phyloP scores from a whole-genome alignment of 2,329 filamentous ascomycete genomes.

The Clarireedia monteithiana region DNA sequence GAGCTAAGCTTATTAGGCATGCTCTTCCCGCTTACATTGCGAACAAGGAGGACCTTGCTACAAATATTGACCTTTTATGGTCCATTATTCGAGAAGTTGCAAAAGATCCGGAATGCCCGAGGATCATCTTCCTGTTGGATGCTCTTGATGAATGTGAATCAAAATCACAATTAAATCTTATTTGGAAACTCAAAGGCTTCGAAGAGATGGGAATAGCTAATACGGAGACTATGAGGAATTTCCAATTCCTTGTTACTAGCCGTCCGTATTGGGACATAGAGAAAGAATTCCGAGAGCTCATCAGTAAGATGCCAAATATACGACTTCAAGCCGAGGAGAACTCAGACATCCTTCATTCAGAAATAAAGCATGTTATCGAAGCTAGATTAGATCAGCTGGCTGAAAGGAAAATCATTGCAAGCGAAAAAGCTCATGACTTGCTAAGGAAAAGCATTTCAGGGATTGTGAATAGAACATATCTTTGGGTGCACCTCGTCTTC shows the following conservation, averaged over 20 bases:
- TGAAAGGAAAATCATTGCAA: background rate
- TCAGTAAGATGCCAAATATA: background rate
- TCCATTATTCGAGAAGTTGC: background rate
- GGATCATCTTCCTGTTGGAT: conserved; percentile 6
- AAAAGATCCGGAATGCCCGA: background rate
- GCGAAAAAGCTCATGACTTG: background rate
- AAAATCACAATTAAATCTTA: background rate
- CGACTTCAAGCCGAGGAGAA: conserved; percentile 5
- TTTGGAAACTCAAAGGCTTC: background rate
- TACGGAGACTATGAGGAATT: background rate
- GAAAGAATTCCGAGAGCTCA: background rate
- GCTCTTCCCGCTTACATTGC: background rate
- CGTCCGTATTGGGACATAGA: conserved; percentile 7
- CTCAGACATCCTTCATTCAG: conserved; percentile 1
- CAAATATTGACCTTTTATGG: conserved; percentile 3
- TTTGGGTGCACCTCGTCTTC: conserved; percentile 9
- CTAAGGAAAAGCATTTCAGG: background rate
- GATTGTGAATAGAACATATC: conserved; percentile 4
- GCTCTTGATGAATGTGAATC: conserved; percentile 8
- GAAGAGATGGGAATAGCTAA: background rate
- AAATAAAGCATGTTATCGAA: conserved; percentile 10
- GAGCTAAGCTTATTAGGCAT: conserved; percentile 1
- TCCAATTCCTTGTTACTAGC: conserved; percentile 6
- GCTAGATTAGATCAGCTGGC: background rate
- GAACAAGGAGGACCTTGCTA: background rate